Percentiles rank a stretch among this genome's conserved stretches.
These are phyloP conservation scores for Ogataea ramenticola DNA, from an alignment of 805 yeast species.

Conservation along the genomic window DNA sequence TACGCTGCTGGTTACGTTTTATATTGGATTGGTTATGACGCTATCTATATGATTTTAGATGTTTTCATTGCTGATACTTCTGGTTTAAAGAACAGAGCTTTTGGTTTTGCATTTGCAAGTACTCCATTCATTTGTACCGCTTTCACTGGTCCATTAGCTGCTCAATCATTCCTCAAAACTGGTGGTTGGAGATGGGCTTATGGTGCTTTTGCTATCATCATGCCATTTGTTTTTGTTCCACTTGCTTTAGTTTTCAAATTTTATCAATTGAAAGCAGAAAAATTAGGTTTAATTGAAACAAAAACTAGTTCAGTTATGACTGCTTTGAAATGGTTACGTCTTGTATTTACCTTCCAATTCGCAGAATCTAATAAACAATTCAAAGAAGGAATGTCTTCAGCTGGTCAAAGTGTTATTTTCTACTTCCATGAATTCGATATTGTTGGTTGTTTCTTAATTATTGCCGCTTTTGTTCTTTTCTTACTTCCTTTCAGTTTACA, in stretches of 20 bases:
- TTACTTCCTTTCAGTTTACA: constrained; percentile 32
- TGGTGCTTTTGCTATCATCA: constrained; percentile 40
- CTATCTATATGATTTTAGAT: constrained; percentile 20
- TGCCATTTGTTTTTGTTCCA: constrained; percentile 31
- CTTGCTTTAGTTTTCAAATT: constrained; percentile 19
- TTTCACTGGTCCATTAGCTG: constrained; percentile 24
- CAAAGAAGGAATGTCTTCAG: background rate
- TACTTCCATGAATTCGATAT: constrained; percentile 29
- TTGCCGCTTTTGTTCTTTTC: constrained; percentile 27
- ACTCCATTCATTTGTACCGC: constrained; percentile 28
- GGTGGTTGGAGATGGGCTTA: constrained; percentile 50
- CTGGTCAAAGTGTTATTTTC: constrained; percentile 11
- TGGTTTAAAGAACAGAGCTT: constrained; percentile 23
- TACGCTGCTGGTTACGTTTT: constrained; percentile 26
- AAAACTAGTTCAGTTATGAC: background rate
- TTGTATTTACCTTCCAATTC: background rate
- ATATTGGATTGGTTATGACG: constrained; percentile 23
- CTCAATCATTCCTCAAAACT: constrained; percentile 30
- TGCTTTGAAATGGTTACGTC: background rate
- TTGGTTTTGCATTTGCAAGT: constrained; percentile 22
- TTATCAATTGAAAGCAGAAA: constrained; percentile 22
- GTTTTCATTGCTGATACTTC: constrained; percentile 24
- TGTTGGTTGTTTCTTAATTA: constrained; percentile 26
- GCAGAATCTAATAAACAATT: background rate
- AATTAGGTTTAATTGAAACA: constrained; percentile 13